Conservation (phyloP, 106 monocot species). For the Dioscorea alata region DNA sequence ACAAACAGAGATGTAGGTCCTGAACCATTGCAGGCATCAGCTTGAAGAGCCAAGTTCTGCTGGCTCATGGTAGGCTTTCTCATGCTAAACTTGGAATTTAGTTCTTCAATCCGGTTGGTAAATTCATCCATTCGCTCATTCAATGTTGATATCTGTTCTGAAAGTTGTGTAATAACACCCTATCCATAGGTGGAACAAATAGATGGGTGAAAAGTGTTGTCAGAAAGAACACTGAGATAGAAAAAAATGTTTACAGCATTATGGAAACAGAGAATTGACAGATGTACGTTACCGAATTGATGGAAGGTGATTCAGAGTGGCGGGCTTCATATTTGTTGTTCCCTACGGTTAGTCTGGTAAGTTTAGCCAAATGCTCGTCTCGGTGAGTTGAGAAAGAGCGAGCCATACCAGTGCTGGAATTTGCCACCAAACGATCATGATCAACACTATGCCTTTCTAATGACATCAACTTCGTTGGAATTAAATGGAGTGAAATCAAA, state of each 20-base stretch:
- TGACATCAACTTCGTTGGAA: no score
- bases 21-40: slow-evolving; percentile 62
- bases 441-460: background rate
- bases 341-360: slow-evolving; percentile 57
- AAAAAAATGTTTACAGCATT: no score
- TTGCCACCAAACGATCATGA: background rate
- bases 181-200: slow-evolving; percentile 12
- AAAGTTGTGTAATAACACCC: slow-evolving; percentile 64
- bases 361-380: slow-evolving; percentile 61
- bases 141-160: slow-evolving; percentile 83
- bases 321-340: slow-evolving; percentile 44
- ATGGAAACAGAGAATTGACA: no score
- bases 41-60: slow-evolving; percentile 48
- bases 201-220: background rate
- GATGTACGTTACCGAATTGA: slow-evolving; percentile 40
- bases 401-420: slow-evolving; percentile 60
- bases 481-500: no score
- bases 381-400: slow-evolving; percentile 71
- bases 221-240: background rate
- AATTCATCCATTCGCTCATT: slow-evolving; percentile 90
- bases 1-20: slow-evolving; percentile 58
- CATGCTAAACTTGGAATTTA: slow-evolving; percentile 60
- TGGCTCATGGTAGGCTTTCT: slow-evolving; percentile 52
- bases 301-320: slow-evolving; percentile 41
- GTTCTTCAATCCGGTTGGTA: slow-evolving; percentile 63